Conservation (phyloP, 2,329 filamentous ascomycete species). For the Colletotrichum sp. region DNA sequence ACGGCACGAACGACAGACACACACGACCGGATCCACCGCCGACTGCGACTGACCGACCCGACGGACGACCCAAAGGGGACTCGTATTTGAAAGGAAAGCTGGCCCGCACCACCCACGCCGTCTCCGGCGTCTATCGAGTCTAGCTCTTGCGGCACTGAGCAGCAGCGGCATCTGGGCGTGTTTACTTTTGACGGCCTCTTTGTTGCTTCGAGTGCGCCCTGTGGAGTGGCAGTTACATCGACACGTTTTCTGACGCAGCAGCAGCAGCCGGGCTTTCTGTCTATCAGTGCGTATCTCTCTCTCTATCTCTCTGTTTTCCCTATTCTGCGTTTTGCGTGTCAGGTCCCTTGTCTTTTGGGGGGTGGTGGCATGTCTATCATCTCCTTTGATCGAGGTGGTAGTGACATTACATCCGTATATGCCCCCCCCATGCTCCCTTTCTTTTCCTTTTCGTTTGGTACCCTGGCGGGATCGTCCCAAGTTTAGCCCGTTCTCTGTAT, state of each 20-base stretch:
- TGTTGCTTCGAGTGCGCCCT: background rate
- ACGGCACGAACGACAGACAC: background rate
- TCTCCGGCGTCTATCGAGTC: background rate
- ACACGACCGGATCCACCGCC: background rate
- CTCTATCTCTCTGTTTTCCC: background rate
- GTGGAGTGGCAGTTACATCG: background rate
- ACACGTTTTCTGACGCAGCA: background rate
- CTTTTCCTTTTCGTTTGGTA: background rate
- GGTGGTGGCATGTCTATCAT: background rate
- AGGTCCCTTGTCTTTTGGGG: background rate
- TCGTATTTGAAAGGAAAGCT: background rate
- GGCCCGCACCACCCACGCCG: background rate
- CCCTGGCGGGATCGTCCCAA: background rate
- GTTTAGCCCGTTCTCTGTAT: background rate
- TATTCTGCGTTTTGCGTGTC: background rate
- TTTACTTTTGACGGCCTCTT: background rate
- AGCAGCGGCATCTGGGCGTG: background rate
- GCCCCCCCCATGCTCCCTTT: background rate
- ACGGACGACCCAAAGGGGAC: background rate
- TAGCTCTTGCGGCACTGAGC: background rate
- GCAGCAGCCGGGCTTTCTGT: background rate
- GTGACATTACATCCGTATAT: background rate
- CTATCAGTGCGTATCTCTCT: background rate
- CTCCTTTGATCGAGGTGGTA: background rate
- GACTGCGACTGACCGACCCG: background rate